These are phyloP conservation scores for Handroanthus guayacan DNA, from an alignment of 257 asterid genomes.

Conservation along the genomic window DNA sequence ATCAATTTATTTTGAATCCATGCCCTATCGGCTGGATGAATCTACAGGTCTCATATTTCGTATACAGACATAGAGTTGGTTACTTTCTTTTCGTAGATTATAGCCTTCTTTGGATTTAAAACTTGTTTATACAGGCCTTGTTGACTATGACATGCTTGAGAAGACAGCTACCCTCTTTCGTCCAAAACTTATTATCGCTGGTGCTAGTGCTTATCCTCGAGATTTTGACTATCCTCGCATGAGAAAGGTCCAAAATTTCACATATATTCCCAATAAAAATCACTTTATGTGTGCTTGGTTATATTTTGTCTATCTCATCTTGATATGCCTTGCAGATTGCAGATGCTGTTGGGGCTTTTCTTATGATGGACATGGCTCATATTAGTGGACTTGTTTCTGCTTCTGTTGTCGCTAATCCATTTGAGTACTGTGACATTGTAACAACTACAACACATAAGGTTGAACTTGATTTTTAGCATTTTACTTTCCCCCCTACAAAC, in stretches of 20 bases:
- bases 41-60: constrained; percentile 64
- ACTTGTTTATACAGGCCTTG: constrained; percentile 62
- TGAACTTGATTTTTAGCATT: constrained; percentile 22
- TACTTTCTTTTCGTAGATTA: background rate
- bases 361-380: constrained; percentile 99
- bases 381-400: constrained; percentile 98
- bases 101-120: constrained; percentile 8
- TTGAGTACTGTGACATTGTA: constrained; percentile 90
- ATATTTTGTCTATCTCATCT: constrained; percentile 24
- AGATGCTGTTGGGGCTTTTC: constrained; percentile 91
- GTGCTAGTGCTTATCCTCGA: constrained; percentile 97
- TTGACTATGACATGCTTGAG: constrained; percentile 93
- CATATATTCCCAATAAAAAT: background rate
- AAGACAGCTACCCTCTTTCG: constrained; percentile 87
- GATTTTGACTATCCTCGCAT: constrained; percentile 91
- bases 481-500: background rate
- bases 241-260: constrained; percentile 66
- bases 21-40: constrained; percentile 94
- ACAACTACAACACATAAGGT: constrained; percentile 99
- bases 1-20: constrained; percentile 90
- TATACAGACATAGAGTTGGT: background rate
- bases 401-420: constrained; percentile 91
- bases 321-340: constrained; percentile 64
- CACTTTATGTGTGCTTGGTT: background rate
- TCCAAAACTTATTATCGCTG: constrained; percentile 92